A percentile compares a stretch with the other conserved stretches of the same genome.
phyloP scores from a whole-genome alignment of 805 yeast species.

The Starmerella potacharoeniae region DNA sequence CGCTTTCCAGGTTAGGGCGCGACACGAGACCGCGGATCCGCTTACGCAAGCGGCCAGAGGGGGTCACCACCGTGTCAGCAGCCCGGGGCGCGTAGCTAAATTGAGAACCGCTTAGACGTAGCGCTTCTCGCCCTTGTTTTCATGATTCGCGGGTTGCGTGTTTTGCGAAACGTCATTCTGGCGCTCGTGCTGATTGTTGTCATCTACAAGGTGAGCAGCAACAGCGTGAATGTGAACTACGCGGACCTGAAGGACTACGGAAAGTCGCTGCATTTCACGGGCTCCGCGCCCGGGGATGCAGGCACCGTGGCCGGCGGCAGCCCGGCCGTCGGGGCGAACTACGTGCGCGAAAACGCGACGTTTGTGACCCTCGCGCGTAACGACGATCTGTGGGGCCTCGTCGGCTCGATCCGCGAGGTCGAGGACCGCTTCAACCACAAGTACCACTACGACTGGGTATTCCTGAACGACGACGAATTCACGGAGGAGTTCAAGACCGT shows the following conservation, averaged over 20 bases:
- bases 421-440: conserved; percentile 71
- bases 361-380: conserved; percentile 56
- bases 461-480: conserved; percentile 71
- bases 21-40: not conserved
- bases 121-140: not conserved
- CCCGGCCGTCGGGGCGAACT: not conserved
- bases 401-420: conserved; percentile 52
- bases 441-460: conserved; percentile 84
- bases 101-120: not conserved
- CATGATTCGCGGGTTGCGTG: conserved; percentile 31
- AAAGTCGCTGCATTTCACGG: conserved; percentile 1
- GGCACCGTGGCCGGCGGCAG: not conserved
- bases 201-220: conserved; percentile 24
- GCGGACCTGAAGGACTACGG: conserved; percentile 15
- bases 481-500: conserved; percentile 53
- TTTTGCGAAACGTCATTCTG: conserved; percentile 29
- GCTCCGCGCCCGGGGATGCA: conserved; percentile 3
- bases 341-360: conserved; percentile 33
- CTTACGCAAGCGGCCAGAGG: not conserved
- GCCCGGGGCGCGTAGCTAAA: not conserved
- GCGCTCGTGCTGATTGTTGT: conserved; percentile 28
- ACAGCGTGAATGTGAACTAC: not conserved
- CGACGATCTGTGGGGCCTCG: conserved; percentile 45
- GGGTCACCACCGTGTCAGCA: not conserved
- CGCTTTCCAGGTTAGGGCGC: not conserved